Percentiles rank a stretch among this genome's conserved stretches.
phyloP scores from a whole-genome alignment of 2,329 filamentous ascomycete species.

The Nemania diffusa region DNA sequence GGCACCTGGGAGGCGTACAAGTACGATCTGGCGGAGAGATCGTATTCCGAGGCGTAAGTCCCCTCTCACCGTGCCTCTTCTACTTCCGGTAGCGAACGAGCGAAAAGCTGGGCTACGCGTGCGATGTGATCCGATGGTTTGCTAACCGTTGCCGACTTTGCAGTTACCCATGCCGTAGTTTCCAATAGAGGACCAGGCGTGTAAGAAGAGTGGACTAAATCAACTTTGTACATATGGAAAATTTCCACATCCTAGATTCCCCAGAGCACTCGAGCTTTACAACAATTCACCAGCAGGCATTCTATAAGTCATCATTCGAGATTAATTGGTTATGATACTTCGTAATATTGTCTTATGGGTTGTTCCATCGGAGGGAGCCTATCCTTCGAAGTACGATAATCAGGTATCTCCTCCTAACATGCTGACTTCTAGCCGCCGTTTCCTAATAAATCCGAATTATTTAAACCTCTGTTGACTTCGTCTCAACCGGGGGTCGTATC shows the following conservation, averaged over 20 bases:
- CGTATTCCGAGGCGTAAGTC: conserved; percentile 76
- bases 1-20: conserved; percentile 73
- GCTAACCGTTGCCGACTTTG: conserved; percentile 15
- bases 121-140: neutral
- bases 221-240: conserved; percentile 47
- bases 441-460: neutral
- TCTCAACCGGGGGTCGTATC: conserved; percentile 31
- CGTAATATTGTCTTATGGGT: neutral
- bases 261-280: conserved; percentile 34
- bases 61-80: neutral
- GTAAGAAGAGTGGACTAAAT: conserved; percentile 28
- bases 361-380: neutral
- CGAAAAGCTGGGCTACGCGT: neutral
- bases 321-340: too few relatives aligned
- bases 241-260: conserved; percentile 45
- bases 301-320: conserved; percentile 8
- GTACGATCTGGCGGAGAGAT: conserved; percentile 72
- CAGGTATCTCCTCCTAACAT: neutral
- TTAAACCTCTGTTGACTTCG: conserved; percentile 9
- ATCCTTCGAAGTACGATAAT: neutral
- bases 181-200: conserved; percentile 57
- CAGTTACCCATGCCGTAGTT: conserved; percentile 72
- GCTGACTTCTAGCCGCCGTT: neutral
- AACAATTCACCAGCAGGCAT: conserved; percentile 10
- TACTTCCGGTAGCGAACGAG: neutral